Evolutionary conservation across 148 eudicot species (phyloP).

Genomic region (Persicaria maculosa): DNA sequence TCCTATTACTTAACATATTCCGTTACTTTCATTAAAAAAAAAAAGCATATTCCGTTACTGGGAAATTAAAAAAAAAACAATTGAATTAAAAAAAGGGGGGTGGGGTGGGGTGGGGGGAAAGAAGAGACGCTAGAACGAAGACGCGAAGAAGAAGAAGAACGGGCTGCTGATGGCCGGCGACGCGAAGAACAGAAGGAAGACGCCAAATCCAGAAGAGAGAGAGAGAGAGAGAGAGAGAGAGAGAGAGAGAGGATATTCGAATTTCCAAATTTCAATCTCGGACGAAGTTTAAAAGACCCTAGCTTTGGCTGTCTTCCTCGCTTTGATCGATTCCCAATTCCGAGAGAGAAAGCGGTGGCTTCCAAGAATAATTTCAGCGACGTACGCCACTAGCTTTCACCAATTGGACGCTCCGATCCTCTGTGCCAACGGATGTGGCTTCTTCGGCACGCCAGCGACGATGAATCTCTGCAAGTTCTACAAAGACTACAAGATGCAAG

Average conservation of each 20-base stretch:
- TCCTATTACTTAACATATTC: too few species aligned
- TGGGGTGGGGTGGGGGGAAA: too few species aligned
- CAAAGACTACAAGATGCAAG: constrained; percentile 24
- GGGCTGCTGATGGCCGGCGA: too few species aligned
- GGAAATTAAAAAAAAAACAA: too few species aligned
- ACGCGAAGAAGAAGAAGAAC: too few species aligned
- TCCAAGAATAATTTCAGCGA: constrained; percentile 39
- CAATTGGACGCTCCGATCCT: constrained; percentile 37
- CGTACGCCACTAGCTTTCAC: constrained; percentile 31
- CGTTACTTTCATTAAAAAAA: too few species aligned
- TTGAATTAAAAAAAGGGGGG: too few species aligned
- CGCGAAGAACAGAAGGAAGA: too few species aligned
- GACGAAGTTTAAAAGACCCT: background rate
- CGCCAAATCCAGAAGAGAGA: too few species aligned
- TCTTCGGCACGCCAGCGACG: constrained; percentile 50
- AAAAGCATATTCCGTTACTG: too few species aligned
- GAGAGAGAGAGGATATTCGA: background rate
- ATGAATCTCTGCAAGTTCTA: constrained; percentile 51
- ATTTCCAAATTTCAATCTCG: background rate
- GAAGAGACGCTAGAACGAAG: too few species aligned
- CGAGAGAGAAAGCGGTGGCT: constrained; percentile 14
- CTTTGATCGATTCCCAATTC: background rate
- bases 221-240: background rate
- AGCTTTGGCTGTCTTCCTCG: background rate
- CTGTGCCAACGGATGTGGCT: constrained; percentile 63